phyloP scores from a whole-genome alignment of 2,329 filamentous ascomycete genomes.

The Achaetomium macrosporum region DNA sequence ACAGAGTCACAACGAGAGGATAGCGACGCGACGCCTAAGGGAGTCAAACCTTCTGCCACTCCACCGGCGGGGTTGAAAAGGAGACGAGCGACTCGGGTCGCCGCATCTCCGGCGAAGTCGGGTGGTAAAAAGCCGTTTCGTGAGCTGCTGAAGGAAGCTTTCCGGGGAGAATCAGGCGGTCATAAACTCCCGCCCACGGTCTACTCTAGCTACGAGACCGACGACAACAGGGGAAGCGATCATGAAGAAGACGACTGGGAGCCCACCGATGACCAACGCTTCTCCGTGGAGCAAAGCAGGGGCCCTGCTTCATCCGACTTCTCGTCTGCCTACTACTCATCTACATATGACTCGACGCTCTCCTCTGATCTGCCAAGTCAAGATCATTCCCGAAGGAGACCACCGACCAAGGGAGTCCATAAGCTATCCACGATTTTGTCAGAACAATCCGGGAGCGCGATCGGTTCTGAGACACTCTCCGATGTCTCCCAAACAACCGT shows the following conservation, averaged over 20 bases:
- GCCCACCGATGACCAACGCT: conserved; percentile 24
- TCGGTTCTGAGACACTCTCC: conserved; percentile 47
- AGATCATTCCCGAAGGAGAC: conserved; percentile 26
- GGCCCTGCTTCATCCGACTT: conserved; percentile 30
- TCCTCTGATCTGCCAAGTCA: conserved; percentile 25
- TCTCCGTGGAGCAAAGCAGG: conserved; percentile 30
- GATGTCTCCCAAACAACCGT: conserved; percentile 45
- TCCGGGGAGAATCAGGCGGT: conserved; percentile 53
- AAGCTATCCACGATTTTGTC: conserved; percentile 55
- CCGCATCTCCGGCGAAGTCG: conserved; percentile 44
- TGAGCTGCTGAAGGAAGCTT: conserved; percentile 55
- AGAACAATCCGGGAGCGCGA: conserved; percentile 41
- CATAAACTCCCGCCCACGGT: conserved; percentile 40
- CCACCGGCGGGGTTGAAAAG: conserved; percentile 43
- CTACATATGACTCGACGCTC: conserved; percentile 28
- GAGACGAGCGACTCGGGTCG: conserved; percentile 48
- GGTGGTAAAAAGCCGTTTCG: conserved; percentile 46
- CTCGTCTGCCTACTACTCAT: conserved; percentile 21
- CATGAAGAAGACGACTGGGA: conserved; percentile 25
- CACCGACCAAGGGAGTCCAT: conserved; percentile 50
- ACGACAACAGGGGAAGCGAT: conserved; percentile 24
- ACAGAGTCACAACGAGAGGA: conserved; percentile 18
- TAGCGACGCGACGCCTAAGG: conserved; percentile 25
- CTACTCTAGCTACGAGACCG: conserved; percentile 40
- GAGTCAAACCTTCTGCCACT: conserved; percentile 31